Evolutionary conservation across 805 yeast genomes (phyloP).

Genomic region (Yarrowia hollandica): DNA sequence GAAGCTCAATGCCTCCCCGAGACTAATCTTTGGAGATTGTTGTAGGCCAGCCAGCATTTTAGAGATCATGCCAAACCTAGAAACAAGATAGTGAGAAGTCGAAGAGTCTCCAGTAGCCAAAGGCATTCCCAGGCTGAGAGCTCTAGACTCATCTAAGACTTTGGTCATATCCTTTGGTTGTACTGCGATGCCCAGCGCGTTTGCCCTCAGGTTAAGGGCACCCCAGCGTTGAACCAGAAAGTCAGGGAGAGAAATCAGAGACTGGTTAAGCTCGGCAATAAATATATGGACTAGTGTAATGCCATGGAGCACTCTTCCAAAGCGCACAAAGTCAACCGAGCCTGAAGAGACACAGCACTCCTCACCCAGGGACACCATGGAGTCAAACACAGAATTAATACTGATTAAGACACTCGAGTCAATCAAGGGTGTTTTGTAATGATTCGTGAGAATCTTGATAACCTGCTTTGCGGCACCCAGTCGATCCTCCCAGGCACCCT

Average conservation of each 20-base stretch:
- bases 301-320: constrained; percentile 15
- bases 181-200: background rate
- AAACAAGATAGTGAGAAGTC: background rate
- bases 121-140: constrained; percentile 1
- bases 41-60: background rate
- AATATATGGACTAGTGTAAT: constrained; percentile 7
- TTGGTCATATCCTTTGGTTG: background rate
- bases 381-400: background rate
- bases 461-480: background rate
- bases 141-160: constrained; percentile 9
- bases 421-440: background rate
- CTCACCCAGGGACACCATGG: constrained; percentile 9
- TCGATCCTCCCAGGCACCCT: constrained; percentile 8
- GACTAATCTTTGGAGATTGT: background rate
- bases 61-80: background rate
- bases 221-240: constrained; percentile 10
- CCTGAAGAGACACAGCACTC: constrained; percentile 15
- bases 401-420: background rate
- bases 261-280: constrained; percentile 9
- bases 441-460: background rate
- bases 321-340: constrained; percentile 23
- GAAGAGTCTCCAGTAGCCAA: background rate
- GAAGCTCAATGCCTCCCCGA: background rate
- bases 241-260: background rate
- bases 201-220: constrained; percentile 10